Base-by-base conservation (phyloP, 805 yeast genomes). In the Suhomyces canberraensis region DNA sequence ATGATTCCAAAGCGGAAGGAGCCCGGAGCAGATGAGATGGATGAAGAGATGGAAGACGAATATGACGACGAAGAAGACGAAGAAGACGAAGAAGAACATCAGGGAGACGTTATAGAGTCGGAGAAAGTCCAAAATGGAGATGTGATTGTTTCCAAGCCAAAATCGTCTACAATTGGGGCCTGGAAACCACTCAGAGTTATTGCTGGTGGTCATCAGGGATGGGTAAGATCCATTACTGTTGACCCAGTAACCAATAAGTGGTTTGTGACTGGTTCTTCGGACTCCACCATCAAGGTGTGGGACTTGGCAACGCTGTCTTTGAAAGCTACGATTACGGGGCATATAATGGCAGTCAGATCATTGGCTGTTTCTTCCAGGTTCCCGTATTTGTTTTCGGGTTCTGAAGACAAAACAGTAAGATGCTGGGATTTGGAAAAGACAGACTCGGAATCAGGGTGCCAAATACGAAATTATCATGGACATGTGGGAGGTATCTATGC, bases 391-490 rank as follows among this genome's bases (percentile, higher is more conserved):
- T 93, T 90, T 56, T 78, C 91, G 11, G 90, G 93, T 16, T 84
- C 96, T 29, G 98, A 93, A 54, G 99, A 93, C 58, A 90, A 90
- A 57, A 73, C 89, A 17, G 87, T 89, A 8, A 79, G 87, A 54
- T 90, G 98, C 60, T 93, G 98, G 97, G 99, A 93, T 65, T 69
- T 93, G 47, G 98, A 91, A 58, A 76, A 79, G 51, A 87, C 90
- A 50, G 78, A 78, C 47, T 78, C 86, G 2, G 43, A 57, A 1
- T 52, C 62, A 11, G 74, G 74, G 8, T 64, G 70, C 42, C 69
- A 65, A 47, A 76, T 89, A 3, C 68, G 97, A 38, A 88, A 89
- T 50, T 93, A 87, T 59, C 95, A 90, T 61, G 99, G 98, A 3
- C 98, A 93, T 63, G 69, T 87, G 17, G 86, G 95, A 20, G 95